These are phyloP conservation scores for Blumeria hordei DNA, from an alignment of 2,329 filamentous ascomycete genomes.

Conservation along the genomic window DNA sequence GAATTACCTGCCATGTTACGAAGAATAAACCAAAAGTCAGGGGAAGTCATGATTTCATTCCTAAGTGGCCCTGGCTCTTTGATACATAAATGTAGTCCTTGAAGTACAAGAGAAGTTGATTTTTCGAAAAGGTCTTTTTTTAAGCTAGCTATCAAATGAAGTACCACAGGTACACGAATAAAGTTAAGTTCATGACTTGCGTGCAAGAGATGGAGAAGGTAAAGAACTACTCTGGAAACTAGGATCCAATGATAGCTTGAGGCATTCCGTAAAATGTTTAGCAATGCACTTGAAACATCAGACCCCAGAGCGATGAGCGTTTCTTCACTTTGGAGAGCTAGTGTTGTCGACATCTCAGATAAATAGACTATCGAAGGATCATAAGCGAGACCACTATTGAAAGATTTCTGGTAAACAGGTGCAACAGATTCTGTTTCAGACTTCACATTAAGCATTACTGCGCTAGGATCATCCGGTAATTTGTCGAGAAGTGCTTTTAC, in stretches of 20 bases:
- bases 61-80: constrained; percentile 52
- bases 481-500: constrained; percentile 55
- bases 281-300: constrained; percentile 55
- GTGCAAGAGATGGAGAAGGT: constrained; percentile 59
- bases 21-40: constrained; percentile 89
- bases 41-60: constrained; percentile 85
- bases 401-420: constrained; percentile 31
- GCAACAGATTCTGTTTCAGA: constrained; percentile 48
- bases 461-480: constrained; percentile 64
- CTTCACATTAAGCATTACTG: constrained; percentile 72
- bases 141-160: constrained; percentile 79
- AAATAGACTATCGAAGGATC: constrained; percentile 74
- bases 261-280: constrained; percentile 58
- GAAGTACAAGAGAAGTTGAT: constrained; percentile 50
- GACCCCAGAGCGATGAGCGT: constrained; percentile 54
- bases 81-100: constrained; percentile 60
- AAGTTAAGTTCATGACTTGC: constrained; percentile 80
- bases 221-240: constrained; percentile 64
- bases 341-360: constrained; percentile 68
- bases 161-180: constrained; percentile 69
- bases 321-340: constrained; percentile 52
- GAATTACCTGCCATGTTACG: constrained; percentile 45
- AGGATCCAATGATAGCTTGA: constrained; percentile 60
- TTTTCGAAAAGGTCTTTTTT: constrained; percentile 53
- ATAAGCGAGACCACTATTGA: constrained; percentile 39